Evolutionary conservation across 2,329 filamentous ascomycete genomes (phyloP).

Genomic region (Colletotrichum liaoningense): DNA sequence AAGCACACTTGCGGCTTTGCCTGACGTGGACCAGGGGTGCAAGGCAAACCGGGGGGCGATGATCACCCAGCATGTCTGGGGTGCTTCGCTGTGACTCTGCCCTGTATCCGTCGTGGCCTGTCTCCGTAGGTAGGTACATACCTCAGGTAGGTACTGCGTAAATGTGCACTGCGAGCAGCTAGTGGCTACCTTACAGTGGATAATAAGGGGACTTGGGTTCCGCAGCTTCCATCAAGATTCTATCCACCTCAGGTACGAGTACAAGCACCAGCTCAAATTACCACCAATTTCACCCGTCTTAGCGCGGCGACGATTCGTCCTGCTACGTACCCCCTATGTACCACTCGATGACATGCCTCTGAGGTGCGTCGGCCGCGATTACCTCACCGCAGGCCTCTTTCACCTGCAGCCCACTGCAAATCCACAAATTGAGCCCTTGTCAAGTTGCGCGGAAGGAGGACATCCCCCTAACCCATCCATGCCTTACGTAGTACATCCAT

Average conservation of each 20-base stretch:
- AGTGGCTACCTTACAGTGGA: background rate
- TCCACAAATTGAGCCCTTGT: background rate
- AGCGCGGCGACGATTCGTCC: background rate
- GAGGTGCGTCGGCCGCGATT: background rate
- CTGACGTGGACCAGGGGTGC: background rate
- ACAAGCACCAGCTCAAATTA: background rate
- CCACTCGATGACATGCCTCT: background rate
- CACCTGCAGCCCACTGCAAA: conserved; percentile 25
- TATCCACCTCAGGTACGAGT: conserved; percentile 4
- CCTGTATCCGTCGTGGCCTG: too few relatives aligned
- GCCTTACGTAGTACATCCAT: conserved; percentile 1
- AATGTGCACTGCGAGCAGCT: background rate
- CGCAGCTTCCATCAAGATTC: conserved; percentile 32
- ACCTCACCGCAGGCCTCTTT: background rate
- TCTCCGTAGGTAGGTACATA: too few relatives aligned
- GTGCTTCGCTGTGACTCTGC: background rate
- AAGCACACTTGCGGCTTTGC: background rate
- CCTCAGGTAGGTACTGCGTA: too few relatives aligned
- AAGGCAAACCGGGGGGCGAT: background rate
- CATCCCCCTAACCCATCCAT: conserved; percentile 16
- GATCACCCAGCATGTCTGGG: background rate
- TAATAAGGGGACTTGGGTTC: background rate
- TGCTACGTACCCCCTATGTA: background rate
- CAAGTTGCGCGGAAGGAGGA: background rate
- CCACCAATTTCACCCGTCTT: background rate